Base-by-base conservation (phyloP, 129 eudicot species). In the Saussurea involucrata region DNA sequence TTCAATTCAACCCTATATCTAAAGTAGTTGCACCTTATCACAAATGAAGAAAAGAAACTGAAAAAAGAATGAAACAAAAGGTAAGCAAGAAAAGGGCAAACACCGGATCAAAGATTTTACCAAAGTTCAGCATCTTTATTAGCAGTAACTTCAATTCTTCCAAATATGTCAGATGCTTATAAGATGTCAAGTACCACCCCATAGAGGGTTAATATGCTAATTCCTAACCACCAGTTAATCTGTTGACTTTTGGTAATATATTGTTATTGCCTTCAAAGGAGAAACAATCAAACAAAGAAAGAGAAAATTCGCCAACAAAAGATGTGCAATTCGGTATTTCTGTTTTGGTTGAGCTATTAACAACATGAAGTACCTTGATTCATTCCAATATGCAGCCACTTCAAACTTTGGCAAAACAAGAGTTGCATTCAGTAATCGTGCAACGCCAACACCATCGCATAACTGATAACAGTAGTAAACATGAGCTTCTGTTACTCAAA, bases 361-460 rank as follows among this genome's bases (percentile, higher is more conserved):
- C 69, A 67, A 20, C 20, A 49, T 25, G 33, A 36, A 42, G 63
- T 85, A 92, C 99, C 99, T 95, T 12, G 99, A 89, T 74, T 95
- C 99, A 6, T 91, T 95, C 98, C 99, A 95, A 72, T 95, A 95
- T 46, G 99, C 96, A 85, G 97, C 97, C 73, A 86, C 99, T 81
- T 95, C 99, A 83, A 95, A 95, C 77, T 95, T 95, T 68, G 99
- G 99, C 78, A 95, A 71, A 75, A 91, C 95, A 78, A 95, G 96
- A 76, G 99, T 95, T 24, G 97, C 99, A 73, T 95, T 95, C 32
- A 95, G 89, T 85, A 95, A 77, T 55, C 97, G 87, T 29, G 97
- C 99, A 85, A 95, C 81, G 24, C 99, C 97, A 85, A 95, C 90
- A 74, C 99, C 97, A 88, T 95, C 99, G 74, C 99, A 95, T 36